A percentile compares a stretch with the other conserved stretches of the same genome.
These are phyloP conservation scores for Pleurotus citrinopileatus DNA, from an alignment of 768 basidiomycete genomes.

Conservation along the genomic window DNA sequence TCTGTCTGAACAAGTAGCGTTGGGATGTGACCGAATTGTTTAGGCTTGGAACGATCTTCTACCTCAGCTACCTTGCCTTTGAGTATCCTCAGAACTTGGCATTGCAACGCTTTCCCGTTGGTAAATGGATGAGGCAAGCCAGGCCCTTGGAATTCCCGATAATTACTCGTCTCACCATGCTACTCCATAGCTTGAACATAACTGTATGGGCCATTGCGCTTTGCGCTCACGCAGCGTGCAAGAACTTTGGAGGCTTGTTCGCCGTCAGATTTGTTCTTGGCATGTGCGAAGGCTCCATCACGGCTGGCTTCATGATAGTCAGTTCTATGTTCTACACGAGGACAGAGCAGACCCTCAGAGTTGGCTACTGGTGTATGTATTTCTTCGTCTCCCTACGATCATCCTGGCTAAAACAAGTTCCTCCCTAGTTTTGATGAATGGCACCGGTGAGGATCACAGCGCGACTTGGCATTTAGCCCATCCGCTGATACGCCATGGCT, in stretches of 20 bases:
- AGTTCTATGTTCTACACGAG: constrained; percentile 79
- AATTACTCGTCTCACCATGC: no score
- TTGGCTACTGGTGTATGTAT: constrained; percentile 75
- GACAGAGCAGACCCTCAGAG: constrained; percentile 62
- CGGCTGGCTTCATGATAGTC: constrained; percentile 76
- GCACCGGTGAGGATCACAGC: constrained; percentile 43
- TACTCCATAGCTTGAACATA: constrained; percentile 52
- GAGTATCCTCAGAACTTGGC: constrained; percentile 76
- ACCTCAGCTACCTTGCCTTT: constrained; percentile 66
- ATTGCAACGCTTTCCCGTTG: constrained; percentile 71
- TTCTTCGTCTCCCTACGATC: not conserved
- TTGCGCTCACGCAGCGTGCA: constrained; percentile 66
- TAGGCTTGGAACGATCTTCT: constrained; percentile 77
- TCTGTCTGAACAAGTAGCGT: no score
- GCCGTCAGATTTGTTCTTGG: constrained; percentile 64
- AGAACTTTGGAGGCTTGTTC: constrained; percentile 62
- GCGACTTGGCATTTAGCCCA: not conserved
- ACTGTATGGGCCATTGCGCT: constrained; percentile 63
- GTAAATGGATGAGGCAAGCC: constrained; percentile 81
- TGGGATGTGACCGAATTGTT: not conserved
- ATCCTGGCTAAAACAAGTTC: not conserved
- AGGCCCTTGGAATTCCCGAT: no score
- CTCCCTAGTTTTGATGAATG: constrained; percentile 66
- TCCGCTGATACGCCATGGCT: not conserved
- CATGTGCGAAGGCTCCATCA: constrained; percentile 69